A percentile compares a stretch with the other conserved stretches of the same genome.
phyloP scores from a whole-genome alignment of 176 grass and related monocot genomes.

The Carex pumila region DNA sequence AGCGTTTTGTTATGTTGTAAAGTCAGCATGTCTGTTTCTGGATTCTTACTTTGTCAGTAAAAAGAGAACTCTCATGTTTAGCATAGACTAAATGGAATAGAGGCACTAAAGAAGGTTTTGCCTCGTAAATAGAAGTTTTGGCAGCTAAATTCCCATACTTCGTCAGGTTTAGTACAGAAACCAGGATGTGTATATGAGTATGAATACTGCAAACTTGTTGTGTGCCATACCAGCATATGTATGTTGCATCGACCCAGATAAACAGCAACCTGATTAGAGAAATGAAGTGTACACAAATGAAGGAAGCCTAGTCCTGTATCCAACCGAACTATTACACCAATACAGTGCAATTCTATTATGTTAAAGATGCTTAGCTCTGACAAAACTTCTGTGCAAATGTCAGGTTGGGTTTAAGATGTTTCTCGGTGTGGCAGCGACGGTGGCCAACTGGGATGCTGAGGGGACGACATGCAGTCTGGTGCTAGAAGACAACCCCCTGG shows the following conservation, averaged over 20 bases:
- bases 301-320: neutral
- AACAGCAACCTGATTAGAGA: neutral
- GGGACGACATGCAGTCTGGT: constrained; percentile 89
- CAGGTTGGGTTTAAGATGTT: constrained; percentile 99
- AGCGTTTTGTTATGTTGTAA: neutral
- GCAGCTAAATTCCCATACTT: neutral
- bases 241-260: neutral
- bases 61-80: neutral
- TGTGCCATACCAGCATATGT: neutral
- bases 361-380: neutral
- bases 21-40: neutral
- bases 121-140: neutral
- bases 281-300: neutral
- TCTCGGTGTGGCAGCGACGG: constrained; percentile 79
- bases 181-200: neutral
- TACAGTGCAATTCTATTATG: neutral
- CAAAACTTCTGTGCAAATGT: constrained; percentile 6
- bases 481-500: constrained; percentile 94
- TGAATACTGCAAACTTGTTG: constrained; percentile 10
- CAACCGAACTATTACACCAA: neutral
- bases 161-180: neutral
- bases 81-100: neutral
- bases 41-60: neutral
- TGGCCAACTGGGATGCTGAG: constrained; percentile 96
- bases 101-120: neutral